Percentiles rank a stretch among this genome's conserved stretches.
Conservation (phyloP, 1,284 basidiomycete species). For the Rhizopogon parksii region DNA sequence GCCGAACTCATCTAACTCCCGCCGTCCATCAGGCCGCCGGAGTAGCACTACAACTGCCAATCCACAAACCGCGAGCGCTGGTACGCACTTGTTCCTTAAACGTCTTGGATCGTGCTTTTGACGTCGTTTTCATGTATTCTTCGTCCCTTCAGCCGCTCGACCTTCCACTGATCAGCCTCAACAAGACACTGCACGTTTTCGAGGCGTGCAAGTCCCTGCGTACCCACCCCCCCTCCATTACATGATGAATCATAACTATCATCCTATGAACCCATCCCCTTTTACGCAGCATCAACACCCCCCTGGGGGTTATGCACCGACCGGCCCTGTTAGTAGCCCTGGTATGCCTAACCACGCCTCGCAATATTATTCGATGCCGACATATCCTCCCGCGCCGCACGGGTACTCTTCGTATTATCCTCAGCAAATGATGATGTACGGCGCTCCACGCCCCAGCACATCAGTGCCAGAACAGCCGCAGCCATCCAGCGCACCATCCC, state of each 20-base stretch:
- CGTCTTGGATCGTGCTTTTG: conserved; percentile 1
- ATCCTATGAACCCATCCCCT: conserved; percentile 48
- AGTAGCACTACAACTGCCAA: conserved; percentile 21
- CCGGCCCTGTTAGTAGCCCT: conserved; percentile 39
- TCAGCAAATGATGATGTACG: conserved; percentile 64
- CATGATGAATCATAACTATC: conserved; percentile 60
- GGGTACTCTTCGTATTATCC: conserved; percentile 54
- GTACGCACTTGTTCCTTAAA: conserved; percentile 13
- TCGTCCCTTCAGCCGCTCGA: conserved; percentile 29
- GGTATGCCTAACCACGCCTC: conserved; percentile 36
- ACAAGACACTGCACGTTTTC: conserved; percentile 17
- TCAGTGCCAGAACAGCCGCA: conserved; percentile 26
- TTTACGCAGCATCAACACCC: conserved; percentile 44
- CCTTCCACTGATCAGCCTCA: conserved; percentile 33
- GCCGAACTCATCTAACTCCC: conserved; percentile 17
- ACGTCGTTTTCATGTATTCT: conserved; percentile 8
- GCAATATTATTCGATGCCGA: conserved; percentile 54
- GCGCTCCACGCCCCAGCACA: conserved; percentile 32
- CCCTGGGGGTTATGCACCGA: conserved; percentile 32
- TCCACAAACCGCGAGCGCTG: conserved; percentile 5
- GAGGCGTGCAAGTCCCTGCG: conserved; percentile 32
- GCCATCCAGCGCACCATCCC: conserved; percentile 27
- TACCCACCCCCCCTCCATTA: conserved; percentile 37
- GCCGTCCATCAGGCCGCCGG: conserved; percentile 22
- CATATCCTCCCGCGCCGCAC: conserved; percentile 41